Base-by-base conservation (phyloP, 306 rosid species). In the Neltuma alba region DNA sequence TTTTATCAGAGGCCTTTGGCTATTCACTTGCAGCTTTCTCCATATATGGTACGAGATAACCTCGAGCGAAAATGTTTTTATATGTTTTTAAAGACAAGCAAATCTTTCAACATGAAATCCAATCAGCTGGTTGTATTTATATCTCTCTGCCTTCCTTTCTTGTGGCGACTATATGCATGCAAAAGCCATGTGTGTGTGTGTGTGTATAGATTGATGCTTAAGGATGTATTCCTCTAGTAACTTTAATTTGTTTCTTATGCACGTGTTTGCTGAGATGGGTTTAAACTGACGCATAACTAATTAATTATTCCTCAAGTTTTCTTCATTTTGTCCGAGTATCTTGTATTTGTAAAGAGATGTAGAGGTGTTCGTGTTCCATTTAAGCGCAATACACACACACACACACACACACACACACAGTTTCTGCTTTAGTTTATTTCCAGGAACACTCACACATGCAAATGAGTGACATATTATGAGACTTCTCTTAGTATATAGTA, bases 21-120 rank as follows among this genome's bases (percentile, higher is more conserved):
- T 63, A 63, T 58, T 62, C 79, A 25, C 76, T 70, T 62, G 52
- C 62, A n/a, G 69, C 74, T 48, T 27, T 65, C 66, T 62, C 34
- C 65, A 67, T 34, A 18, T 37, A 65, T 61, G 78, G n/a, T n/a
- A n/a, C n/a, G n/a, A n/a, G n/a, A n/a, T n/a, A 63, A 71, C 55
- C 65, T 55, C 25, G 68, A 31, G 23, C 23, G 27, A 13, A 30
- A 8, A 50, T 47, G 27, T 11, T 25, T 76, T 18, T 30, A 10
- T 60, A 52, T 11, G 13, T 30, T 63, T 63, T 45, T 28, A n/a
- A 48, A 28, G n/a, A 7, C 13, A 21, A n/a, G 65, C 57, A n/a
- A 0, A 65, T 33, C 37, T 74, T 42, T 55, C 27, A 36, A 60
- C 48, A 25, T 36, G 30, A 60, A 48, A 44, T 71, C 14, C 50